Evolutionary conservation across 169 alveolate species (phyloP).

Genomic region (Theileria orientalis): DNA sequence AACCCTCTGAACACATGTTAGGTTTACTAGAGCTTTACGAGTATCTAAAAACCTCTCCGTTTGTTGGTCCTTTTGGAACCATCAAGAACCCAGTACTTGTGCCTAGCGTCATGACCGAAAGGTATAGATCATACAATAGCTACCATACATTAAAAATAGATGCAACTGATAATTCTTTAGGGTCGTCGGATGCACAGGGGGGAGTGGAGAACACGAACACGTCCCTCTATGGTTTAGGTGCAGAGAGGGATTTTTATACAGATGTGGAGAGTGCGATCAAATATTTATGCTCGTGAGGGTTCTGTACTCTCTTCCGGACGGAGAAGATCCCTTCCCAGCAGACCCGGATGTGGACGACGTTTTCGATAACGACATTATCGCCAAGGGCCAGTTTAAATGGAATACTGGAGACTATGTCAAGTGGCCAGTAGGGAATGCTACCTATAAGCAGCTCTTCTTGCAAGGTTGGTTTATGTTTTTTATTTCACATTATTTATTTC

Average conservation of each 20-base stretch:
- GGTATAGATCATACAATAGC: slow-evolving; percentile 27
- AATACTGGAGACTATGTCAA: slow-evolving; percentile 78
- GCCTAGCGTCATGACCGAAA: slow-evolving; percentile 82
- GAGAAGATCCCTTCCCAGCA: slow-evolving; percentile 83
- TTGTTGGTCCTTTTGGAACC: slow-evolving; percentile 89
- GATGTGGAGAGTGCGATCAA: slow-evolving; percentile 91
- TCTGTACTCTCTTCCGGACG: slow-evolving; percentile 79
- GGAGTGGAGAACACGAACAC: slow-evolving; percentile 88
- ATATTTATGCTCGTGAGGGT: slow-evolving; percentile 88
- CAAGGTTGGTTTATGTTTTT: slow-evolving; percentile 67
- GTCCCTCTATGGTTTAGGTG: slow-evolving; percentile 82
- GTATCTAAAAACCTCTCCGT: slow-evolving; percentile 83
- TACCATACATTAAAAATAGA: neutral
- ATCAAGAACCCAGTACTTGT: slow-evolving; percentile 84
- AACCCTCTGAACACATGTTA: slow-evolving; percentile 81
- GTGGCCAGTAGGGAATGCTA: slow-evolving; percentile 84
- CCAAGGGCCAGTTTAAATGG: slow-evolving; percentile 81
- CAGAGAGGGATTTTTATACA: slow-evolving; percentile 86
- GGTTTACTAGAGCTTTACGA: slow-evolving; percentile 86
- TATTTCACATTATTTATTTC: too few relatives aligned
- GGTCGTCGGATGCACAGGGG: slow-evolving; percentile 87
- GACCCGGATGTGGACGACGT: slow-evolving; percentile 86
- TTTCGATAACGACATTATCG: slow-evolving; percentile 78
- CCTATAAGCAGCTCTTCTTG: slow-evolving; percentile 74
- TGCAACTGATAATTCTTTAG: slow-evolving; percentile 20